Conservation (phyloP, 176 grass and related monocot genomes). For the Aechmea fasciata region DNA sequence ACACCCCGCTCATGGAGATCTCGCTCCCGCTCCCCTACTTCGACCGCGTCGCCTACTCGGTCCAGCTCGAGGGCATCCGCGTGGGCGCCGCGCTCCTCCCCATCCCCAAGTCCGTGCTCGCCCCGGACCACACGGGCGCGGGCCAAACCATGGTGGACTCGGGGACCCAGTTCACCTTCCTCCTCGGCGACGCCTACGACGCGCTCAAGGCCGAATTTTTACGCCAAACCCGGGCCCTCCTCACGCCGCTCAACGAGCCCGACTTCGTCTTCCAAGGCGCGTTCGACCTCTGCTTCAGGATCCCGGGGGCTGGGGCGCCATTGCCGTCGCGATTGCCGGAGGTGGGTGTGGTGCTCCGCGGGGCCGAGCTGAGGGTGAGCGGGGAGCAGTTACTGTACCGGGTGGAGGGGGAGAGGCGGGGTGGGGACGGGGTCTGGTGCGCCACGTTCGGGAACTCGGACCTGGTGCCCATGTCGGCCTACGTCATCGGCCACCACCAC, state of each 20-base stretch:
- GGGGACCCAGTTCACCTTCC: constrained; percentile 83
- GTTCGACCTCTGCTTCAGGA: constrained; percentile 70
- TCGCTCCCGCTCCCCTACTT: constrained; percentile 71
- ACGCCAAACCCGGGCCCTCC: constrained; percentile 28
- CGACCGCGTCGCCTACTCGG: constrained; percentile 67
- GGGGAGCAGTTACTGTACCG: constrained; percentile 60
- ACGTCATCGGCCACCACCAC: constrained; percentile 85
- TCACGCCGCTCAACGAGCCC: constrained; percentile 39
- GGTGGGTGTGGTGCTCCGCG: constrained; percentile 38
- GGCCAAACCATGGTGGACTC: constrained; percentile 88
- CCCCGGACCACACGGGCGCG: constrained; percentile 78
- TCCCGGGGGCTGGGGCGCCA: constrained; percentile 4
- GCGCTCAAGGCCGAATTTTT: constrained; percentile 55
- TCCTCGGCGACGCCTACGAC: constrained; percentile 54
- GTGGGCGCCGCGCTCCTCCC: constrained; percentile 38
- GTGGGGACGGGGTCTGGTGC: constrained; percentile 64
- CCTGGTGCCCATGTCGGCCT: constrained; percentile 51
- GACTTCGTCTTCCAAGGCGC: constrained; percentile 73
- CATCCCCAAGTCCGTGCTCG: constrained; percentile 59
- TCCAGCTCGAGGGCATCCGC: constrained; percentile 75
- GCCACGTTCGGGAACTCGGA: constrained; percentile 75
- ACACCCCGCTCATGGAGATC: constrained; percentile 62
- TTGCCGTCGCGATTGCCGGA: constrained; percentile 24
- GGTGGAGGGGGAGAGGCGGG: constrained; percentile 42
- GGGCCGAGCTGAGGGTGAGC: constrained; percentile 45